Evolutionary conservation across 345 rosid species (phyloP).

Genomic region (Citrus unshiu): DNA sequence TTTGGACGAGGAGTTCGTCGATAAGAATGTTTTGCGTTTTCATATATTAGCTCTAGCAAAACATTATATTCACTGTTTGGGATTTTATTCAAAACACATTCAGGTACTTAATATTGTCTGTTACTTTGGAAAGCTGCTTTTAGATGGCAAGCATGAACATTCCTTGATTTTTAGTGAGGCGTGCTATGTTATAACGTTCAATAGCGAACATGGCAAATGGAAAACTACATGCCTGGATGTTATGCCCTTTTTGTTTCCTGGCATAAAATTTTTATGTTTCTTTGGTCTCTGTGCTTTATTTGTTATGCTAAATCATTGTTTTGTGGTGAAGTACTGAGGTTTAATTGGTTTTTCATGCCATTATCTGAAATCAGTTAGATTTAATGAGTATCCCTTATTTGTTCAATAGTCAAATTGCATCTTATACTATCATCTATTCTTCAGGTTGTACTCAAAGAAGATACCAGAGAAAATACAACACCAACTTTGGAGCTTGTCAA

Average conservation of each 20-base stretch:
- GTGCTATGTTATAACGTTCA: not conserved
- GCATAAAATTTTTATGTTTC: not conserved
- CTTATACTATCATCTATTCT: slow-evolving; percentile 7
- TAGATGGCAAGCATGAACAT: not conserved
- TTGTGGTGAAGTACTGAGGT: not conserved
- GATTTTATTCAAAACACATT: not conserved
- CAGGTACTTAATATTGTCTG: not conserved
- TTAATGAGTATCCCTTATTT: not conserved
- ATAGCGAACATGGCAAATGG: not conserved
- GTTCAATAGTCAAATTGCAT: slow-evolving; percentile 2
- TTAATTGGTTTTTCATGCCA: not conserved
- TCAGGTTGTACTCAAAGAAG: slow-evolving; percentile 61
- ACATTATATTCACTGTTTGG: not conserved
- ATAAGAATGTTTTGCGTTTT: slow-evolving; percentile 18
- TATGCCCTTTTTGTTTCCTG: not conserved
- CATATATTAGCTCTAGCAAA: not conserved
- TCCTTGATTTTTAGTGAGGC: not conserved
- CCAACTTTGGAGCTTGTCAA: slow-evolving; percentile 59
- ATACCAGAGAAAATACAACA: slow-evolving; percentile 23
- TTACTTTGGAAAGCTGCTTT: not conserved
- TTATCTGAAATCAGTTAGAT: not conserved
- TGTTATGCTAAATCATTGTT: not conserved
- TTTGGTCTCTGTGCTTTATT: not conserved
- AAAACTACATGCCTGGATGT: not conserved
- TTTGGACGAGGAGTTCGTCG: slow-evolving; percentile 65